phyloP scores from a whole-genome alignment of 441 rosid species.

The Pelargonium myrrhifolium region DNA sequence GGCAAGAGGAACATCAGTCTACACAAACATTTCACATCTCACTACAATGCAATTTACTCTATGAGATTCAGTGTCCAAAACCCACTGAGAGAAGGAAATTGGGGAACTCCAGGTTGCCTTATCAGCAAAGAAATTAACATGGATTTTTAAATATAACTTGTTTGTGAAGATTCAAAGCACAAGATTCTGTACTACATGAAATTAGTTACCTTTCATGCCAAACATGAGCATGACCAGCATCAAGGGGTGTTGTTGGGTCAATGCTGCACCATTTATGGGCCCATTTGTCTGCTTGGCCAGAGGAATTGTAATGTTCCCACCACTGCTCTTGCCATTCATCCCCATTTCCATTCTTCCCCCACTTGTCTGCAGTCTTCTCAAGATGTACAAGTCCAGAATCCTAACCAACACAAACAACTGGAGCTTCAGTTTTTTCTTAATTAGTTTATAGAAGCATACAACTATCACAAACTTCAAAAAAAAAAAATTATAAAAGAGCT shows the following conservation, averaged over 20 bases:
- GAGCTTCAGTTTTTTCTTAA: constrained; percentile 2
- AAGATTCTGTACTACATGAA: not conserved
- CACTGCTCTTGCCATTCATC: constrained; percentile 94
- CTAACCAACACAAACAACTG: constrained; percentile 29
- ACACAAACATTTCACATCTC: not conserved
- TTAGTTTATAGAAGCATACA: not conserved
- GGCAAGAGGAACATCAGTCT: not conserved
- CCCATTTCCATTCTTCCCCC: constrained; percentile 83
- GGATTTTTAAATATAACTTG: not conserved
- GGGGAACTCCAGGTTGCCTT: too few relatives aligned
- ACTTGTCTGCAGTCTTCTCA: constrained; percentile 86
- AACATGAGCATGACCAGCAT: constrained; percentile 88
- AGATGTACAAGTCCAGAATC: constrained; percentile 60
- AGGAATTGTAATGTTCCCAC: constrained; percentile 87
- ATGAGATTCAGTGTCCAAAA: too few relatives aligned
- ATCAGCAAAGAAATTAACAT: not conserved
- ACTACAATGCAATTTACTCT: not conserved
- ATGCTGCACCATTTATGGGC: constrained; percentile 94
- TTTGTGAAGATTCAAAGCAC: not conserved
- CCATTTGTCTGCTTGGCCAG: constrained; percentile 88
- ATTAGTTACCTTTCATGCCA: constrained; percentile 86
- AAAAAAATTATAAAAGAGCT: too few relatives aligned
- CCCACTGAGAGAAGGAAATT: too few relatives aligned
- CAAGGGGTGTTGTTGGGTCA: constrained; percentile 68
- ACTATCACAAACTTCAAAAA: not conserved